phyloP scores from a whole-genome alignment of 345 rosid genomes.

The Bretschneidera sinensis region DNA sequence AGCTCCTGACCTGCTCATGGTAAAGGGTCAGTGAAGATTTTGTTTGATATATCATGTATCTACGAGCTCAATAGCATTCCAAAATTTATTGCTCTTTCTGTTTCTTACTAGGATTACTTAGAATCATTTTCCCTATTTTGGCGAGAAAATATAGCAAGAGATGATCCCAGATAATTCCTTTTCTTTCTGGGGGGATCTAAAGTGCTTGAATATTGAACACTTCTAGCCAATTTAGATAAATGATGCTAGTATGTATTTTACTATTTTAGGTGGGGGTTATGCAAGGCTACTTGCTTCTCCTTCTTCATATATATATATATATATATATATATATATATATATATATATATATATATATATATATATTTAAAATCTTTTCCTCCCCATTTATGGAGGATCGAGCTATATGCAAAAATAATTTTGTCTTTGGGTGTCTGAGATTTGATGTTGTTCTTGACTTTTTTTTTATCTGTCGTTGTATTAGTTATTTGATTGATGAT shows the following conservation, averaged over 20 bases:
- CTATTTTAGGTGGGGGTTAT: not conserved
- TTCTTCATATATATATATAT: too few relatives aligned
- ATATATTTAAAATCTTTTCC: too few relatives aligned
- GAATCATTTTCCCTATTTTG: too few relatives aligned
- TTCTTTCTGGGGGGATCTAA: not conserved
- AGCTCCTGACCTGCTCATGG: conserved; percentile 1
- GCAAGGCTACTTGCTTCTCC: not conserved
- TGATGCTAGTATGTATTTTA: not conserved
- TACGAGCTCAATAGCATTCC: not conserved
- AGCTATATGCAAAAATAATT: too few relatives aligned
- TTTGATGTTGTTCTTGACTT: too few relatives aligned
- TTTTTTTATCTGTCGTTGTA: not conserved
- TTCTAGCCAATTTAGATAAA: not conserved
- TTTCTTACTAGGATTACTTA: not conserved
- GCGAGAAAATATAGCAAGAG: not conserved
- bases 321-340: too few relatives aligned
- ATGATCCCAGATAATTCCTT: not conserved
- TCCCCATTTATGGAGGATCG: too few relatives aligned
- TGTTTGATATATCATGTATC: not conserved
- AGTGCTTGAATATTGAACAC: too few relatives aligned
- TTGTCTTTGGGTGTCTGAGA: too few relatives aligned
- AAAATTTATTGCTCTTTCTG: conserved; percentile 3
- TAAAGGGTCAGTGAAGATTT: conserved; percentile 16
- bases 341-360: too few relatives aligned
- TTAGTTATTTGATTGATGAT: not conserved